Conservation (phyloP, 2,329 filamentous ascomycete genomes). For the Magnaporthales sp. region DNA sequence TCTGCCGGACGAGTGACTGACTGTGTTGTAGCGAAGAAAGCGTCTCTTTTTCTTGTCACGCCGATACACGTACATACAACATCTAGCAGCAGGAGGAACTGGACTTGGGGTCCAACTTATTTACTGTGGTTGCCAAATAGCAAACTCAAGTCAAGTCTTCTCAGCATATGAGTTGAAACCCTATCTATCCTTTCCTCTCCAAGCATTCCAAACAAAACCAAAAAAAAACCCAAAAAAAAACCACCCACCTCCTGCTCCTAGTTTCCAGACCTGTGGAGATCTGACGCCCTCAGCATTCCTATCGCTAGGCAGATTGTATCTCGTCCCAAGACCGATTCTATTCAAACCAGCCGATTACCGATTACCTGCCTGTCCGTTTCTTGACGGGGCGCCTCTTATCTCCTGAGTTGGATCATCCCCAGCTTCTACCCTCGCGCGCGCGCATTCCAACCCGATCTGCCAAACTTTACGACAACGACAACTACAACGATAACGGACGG, state of each 20-base stretch:
- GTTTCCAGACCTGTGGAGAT: neutral
- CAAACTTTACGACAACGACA: neutral
- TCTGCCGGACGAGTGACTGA: neutral
- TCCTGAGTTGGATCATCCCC: neutral
- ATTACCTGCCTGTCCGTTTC: neutral
- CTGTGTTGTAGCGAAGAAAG: neutral
- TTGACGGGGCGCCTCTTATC: neutral
- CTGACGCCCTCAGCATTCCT: constrained; percentile 1
- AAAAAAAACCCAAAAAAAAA: neutral
- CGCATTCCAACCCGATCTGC: neutral
- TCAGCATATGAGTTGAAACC: neutral
- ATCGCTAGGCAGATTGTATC: neutral
- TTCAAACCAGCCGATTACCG: neutral
- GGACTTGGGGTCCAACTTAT: neutral
- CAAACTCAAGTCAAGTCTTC: neutral
- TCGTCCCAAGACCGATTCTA: neutral
- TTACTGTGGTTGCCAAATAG: neutral
- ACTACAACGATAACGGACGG: neutral
- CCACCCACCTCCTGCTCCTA: neutral
- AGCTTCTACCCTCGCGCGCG: neutral
- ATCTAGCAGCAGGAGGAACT: neutral
- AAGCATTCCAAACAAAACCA: neutral
- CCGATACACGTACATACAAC: neutral
- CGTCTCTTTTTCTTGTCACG: neutral
- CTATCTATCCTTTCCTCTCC: neutral